A percentile compares a stretch with the other conserved stretches of the same genome.
phyloP scores from a whole-genome alignment of 306 rosid species.

The Citrullus mucosospermus region DNA sequence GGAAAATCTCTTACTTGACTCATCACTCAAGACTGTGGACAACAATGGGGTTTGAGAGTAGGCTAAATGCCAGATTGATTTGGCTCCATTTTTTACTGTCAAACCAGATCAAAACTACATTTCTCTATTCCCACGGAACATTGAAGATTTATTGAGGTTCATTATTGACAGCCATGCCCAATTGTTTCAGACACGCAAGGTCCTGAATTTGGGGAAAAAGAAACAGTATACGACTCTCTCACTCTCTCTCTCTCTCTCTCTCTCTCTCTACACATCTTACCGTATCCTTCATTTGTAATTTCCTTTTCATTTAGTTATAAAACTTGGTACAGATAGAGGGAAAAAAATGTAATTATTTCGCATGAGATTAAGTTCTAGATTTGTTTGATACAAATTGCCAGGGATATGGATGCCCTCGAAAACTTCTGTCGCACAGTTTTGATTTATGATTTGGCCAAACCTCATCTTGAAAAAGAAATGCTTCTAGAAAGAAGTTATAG shows the following conservation, averaged over 20 bases:
- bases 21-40: neutral
- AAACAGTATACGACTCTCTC: neutral
- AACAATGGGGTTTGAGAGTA: neutral
- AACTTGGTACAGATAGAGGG: neutral
- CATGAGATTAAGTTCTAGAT: neutral
- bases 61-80: neutral
- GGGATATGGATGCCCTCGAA: neutral
- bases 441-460: neutral
- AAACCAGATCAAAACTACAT: neutral
- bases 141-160: neutral
- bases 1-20: slow-evolving; percentile 45
- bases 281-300: neutral
- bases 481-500: neutral
- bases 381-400: neutral
- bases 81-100: neutral
- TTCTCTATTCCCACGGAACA: neutral
- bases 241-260: neutral
- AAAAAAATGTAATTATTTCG: neutral
- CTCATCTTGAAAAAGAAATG: neutral
- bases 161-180: neutral
- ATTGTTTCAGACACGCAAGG: neutral
- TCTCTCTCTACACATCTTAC: neutral
- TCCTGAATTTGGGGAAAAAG: neutral
- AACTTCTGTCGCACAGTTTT: neutral
- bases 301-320: neutral